Percentiles rank a stretch among this genome's conserved stretches.
These are phyloP conservation scores for Bryoglossum gracile DNA, from an alignment of 495 filamentous ascomycete genomes.

Conservation along the genomic window DNA sequence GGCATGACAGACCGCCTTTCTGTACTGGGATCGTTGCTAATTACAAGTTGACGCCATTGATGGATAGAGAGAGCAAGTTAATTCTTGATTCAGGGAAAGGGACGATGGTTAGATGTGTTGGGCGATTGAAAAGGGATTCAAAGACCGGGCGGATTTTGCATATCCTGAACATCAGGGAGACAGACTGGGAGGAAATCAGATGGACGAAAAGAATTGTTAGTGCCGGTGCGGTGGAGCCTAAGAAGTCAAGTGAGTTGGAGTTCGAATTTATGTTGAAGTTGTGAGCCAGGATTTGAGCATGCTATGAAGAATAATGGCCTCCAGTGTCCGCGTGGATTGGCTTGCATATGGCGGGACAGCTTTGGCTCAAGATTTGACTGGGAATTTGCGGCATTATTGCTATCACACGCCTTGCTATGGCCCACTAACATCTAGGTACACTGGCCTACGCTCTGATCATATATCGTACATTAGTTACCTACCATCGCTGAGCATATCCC, in stretches of 20 bases:
- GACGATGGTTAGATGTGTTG: constrained; percentile 46
- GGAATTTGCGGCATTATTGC: constrained; percentile 12
- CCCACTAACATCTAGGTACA: constrained; percentile 20
- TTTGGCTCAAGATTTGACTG: not conserved
- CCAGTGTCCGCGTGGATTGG: no score
- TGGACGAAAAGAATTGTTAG: constrained; percentile 32
- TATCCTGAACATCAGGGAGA: constrained; percentile 46
- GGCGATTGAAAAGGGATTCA: constrained; percentile 39
- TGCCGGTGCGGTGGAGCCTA: constrained; percentile 12
- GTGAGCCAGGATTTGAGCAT: not conserved
- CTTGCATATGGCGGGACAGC: no score
- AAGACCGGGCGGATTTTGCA: constrained; percentile 37
- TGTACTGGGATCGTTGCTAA: constrained; percentile 41
- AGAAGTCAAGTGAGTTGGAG: not conserved
- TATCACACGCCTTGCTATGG: constrained; percentile 10
- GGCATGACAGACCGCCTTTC: constrained; percentile 47
- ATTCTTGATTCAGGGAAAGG: constrained; percentile 31
- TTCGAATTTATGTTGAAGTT: no score
- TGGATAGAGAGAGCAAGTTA: constrained; percentile 38
- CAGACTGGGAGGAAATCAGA: constrained; percentile 45
- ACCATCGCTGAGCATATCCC: not conserved
- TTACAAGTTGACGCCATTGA: constrained; percentile 38
- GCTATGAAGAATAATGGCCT: no score
- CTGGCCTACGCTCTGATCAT: constrained; percentile 2
- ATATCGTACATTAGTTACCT: constrained; percentile 11